Base-by-base conservation (phyloP, 75 land plant genomes). In the Chamaecyparis obtusa region DNA sequence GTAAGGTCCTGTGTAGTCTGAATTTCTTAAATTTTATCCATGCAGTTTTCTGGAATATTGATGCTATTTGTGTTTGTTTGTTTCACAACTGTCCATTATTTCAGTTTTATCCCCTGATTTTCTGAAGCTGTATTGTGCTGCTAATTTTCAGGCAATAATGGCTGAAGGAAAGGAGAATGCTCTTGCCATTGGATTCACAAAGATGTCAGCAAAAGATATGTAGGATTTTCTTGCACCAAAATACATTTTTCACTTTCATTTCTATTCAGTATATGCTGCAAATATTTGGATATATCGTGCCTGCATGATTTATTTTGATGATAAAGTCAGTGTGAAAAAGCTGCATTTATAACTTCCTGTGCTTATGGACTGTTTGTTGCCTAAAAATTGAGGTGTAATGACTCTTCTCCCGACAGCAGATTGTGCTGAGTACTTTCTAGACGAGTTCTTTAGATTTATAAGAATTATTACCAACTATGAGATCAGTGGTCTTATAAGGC, bases 161-260 rank as follows among this genome's bases (percentile, higher is more conserved):
- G 99, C 99, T 75, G 99, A 98, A 90, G 99, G 99, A 87, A 98
- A 98, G 91, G 95, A 98, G 71, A 96, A 98, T 93, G 99, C 99
- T 67, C 93, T 98, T 64, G 99, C 99, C n/a, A 98, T 98, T 90
- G 99, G 99, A 33, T 98, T 95, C 88, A 98, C 99, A 79, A 98
- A 98, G 90, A 92, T 98, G 96, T 96, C 99, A 55, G 99, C 99
- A 30, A 93, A 94, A 83, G 97, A 95, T 90, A 98, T 98, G 99
- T 98, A 90, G 89, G 99, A 85, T 75, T 17, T 49, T 49, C 64
- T n/a, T 43, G 33, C 24, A 85, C n/a, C 48, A 55, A 33, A 51
- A 33, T 86, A 72, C 9, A 36, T 17, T 21, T 14, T 86, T 72
- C 15, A 44, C 33, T 36, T 9, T 24, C 24, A 81, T 27, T 43